Percentiles rank a stretch among this genome's conserved stretches.
phyloP scores from a whole-genome alignment of 208 protist species.

The Leishmania braziliensis region DNA sequence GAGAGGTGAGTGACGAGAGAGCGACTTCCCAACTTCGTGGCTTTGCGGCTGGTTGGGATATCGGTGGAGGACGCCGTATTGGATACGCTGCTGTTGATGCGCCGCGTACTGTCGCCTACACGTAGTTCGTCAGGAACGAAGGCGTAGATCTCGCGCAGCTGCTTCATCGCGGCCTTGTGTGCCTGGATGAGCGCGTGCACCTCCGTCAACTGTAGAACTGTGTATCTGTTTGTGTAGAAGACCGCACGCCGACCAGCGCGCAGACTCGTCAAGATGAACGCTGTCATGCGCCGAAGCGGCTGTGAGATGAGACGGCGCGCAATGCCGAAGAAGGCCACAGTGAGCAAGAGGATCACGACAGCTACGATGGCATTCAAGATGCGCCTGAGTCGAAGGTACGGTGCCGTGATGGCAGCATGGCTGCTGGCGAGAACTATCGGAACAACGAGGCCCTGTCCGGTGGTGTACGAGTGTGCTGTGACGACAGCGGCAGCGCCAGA shows the following conservation, averaged over 20 bases:
- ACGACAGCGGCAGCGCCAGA: neutral
- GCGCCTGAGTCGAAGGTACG: slow-evolving; percentile 12
- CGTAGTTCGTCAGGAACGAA: slow-evolving; percentile 16
- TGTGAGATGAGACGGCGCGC: neutral
- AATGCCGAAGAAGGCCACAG: neutral
- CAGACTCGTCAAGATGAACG: neutral
- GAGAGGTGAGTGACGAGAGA: slow-evolving; percentile 1
- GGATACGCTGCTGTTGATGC: neutral
- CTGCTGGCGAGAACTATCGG: slow-evolving; percentile 10
- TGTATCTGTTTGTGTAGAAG: neutral
- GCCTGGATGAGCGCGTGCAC: slow-evolving; percentile 19
- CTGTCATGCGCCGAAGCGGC: slow-evolving; percentile 17
- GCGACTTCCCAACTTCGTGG: neutral
- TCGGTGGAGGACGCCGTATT: neutral
- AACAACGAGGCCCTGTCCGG: neutral
- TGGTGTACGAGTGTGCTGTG: slow-evolving; percentile 3
- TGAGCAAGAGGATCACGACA: neutral
- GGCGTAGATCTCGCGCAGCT: slow-evolving; percentile 24
- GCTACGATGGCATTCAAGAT: slow-evolving; percentile 3
- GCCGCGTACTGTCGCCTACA: neutral
- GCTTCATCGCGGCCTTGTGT: slow-evolving; percentile 16
- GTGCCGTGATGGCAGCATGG: neutral
- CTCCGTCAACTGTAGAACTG: slow-evolving; percentile 22
- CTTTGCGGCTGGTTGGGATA: neutral
- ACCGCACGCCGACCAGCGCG: neutral